Base-by-base conservation (phyloP, 1,139 yeast species). In the Diutina scorzettiae region DNA sequence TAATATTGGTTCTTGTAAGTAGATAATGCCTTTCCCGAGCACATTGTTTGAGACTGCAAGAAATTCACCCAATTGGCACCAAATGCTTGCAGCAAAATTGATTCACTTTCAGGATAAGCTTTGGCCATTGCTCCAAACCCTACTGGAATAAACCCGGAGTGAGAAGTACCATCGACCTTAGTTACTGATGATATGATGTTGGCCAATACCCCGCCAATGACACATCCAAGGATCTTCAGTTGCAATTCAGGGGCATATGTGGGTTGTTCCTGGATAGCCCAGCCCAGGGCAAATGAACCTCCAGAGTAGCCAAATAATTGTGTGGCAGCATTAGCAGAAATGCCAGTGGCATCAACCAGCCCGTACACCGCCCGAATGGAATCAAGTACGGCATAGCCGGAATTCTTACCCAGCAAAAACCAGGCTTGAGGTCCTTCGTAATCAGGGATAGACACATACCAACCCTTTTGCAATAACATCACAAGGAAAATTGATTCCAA, bases 221-320 rank as follows among this genome's bases (percentile, higher is more conserved):
- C 40, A 9, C 30, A 27, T 16, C 40, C 40, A 30, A 54, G 48
- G 9, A 63, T 45, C 40, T 54, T 51, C 0, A 44, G 18, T 5
- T 36, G 37, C 36, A 63, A 51, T 12, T 62, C 65, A 2, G 62
- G 60, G 4, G 68, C 65, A 45, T 63, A 63, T 1, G 43, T 32
- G 3, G 62, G 61, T 25, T 57, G 62, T 29, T 63, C 46, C 12
- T 59, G 53, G 1, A 66, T 58, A 5, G 66, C 68, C 69, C 69
- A 65, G 1, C 58, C 58, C 4, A 61, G 48, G 4, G 68, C 62
- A 19, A 60, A 48, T 2, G 65, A 51, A 1, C 68, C 68, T 7
- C 68, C 68, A 4, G 66, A 60, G 46, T 63, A 64, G 0, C 69
- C 69, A 60, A 62, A 60, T 43, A 63, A 40, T 1, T 52, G 57